Conservation (phyloP, 805 yeast species). For the Saitoella complicata region DNA sequence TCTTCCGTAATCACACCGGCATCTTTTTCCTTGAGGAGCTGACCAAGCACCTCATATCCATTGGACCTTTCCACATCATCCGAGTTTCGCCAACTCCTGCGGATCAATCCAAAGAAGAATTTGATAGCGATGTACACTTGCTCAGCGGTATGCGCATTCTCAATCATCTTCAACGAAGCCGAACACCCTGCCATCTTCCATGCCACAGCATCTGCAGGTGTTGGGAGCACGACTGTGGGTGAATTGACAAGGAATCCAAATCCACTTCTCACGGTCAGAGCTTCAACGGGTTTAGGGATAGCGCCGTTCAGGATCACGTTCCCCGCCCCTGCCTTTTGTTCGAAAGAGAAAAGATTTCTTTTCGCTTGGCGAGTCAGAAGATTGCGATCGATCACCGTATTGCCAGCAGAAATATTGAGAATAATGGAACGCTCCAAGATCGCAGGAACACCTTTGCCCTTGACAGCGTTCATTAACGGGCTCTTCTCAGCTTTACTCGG, state of each 20-base stretch:
- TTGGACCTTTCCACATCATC: conserved; percentile 43
- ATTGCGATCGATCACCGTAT: not conserved
- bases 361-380: too few relatives aligned
- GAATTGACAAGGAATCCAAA: not conserved
- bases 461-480: conserved; percentile 12
- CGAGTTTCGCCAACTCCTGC: conserved; percentile 33
- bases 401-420: conserved; percentile 12
- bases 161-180: conserved; percentile 31
- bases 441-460: conserved; percentile 11
- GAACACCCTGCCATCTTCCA: conserved; percentile 36
- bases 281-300: too few relatives aligned
- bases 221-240: not conserved
- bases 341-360: too few relatives aligned
- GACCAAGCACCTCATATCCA: conserved; percentile 45
- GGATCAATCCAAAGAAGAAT: conserved; percentile 29
- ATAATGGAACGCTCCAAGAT: conserved; percentile 11
- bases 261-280: not conserved
- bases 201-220: conserved; percentile 9
- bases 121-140: conserved; percentile 24
- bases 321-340: too few relatives aligned
- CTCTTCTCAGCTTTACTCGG: conserved; percentile 10
- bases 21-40: conserved; percentile 35
- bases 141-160: conserved; percentile 24
- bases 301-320: too few relatives aligned
- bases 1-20: conserved; percentile 21